Percentiles rank a stretch among this genome's conserved stretches.
These are phyloP conservation scores for Raffaelea arxii DNA, from an alignment of 2,329 filamentous ascomycete species.

Conservation along the genomic window DNA sequence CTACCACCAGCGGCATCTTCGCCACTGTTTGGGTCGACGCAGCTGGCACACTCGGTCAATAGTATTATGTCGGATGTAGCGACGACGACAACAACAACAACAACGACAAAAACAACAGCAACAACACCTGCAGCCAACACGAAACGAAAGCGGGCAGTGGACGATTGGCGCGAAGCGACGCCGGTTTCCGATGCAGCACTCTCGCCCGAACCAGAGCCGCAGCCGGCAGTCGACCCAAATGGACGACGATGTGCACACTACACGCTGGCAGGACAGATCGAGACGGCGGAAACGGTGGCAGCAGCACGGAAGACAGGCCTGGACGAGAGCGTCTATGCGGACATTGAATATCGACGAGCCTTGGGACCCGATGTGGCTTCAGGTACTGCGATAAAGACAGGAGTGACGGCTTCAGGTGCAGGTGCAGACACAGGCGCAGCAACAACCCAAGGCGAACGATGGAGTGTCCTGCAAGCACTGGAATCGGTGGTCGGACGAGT, in stretches of 20 bases:
- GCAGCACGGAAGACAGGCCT: slow-evolving; percentile 27
- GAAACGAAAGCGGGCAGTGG: slow-evolving; percentile 34
- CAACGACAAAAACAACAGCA: no score
- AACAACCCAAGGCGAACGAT: slow-evolving; percentile 12
- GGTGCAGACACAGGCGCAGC: slow-evolving; percentile 15
- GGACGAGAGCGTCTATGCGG: slow-evolving; percentile 47
- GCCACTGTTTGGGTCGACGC: slow-evolving; percentile 15
- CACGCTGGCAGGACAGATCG: slow-evolving; percentile 43
- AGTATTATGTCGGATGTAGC: slow-evolving; percentile 28
- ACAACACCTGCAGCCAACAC: slow-evolving; percentile 16
- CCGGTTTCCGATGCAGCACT: slow-evolving; percentile 22
- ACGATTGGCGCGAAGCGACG: slow-evolving; percentile 23
- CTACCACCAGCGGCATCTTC: slow-evolving; percentile 21
- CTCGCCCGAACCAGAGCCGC: no score
- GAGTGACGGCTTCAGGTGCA: not conserved
- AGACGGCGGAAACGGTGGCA: slow-evolving; percentile 29
- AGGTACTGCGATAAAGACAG: slow-evolving; percentile 5
- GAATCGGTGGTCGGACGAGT: slow-evolving; percentile 66
- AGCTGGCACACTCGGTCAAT: slow-evolving; percentile 25
- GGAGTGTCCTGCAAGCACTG: slow-evolving; percentile 47
- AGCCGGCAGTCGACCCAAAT: no score
- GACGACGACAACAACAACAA: no score
- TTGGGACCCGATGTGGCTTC: slow-evolving; percentile 45
- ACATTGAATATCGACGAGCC: slow-evolving; percentile 43
- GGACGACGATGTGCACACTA: no score